Evolutionary conservation across 495 filamentous ascomycete species (phyloP), one percentile per base, ranked within the genome.

Genomic region (Pseudomonodictys pantanalensis): DNA sequence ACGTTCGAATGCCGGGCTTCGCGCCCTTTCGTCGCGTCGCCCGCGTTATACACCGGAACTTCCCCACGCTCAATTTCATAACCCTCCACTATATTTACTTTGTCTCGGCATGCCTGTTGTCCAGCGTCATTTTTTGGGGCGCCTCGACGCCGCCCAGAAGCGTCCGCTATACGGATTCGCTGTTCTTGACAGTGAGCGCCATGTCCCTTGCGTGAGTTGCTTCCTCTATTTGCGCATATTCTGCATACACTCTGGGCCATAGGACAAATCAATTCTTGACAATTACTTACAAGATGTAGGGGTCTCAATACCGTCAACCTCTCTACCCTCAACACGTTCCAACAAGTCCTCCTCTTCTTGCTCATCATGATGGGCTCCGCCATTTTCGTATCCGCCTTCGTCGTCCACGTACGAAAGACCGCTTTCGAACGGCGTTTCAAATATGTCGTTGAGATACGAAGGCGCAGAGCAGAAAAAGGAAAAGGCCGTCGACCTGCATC

Each of bases 21-120:
- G 49, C 23, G 17, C 69, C 54, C 26, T 53, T 73, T 33, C 53
- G 52, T 22, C 52, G 46, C 24, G 56, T 65, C 22, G 38, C 63
- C 10, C 69, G 69, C 20, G 28, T 52, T 28, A 3, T 72, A 12
- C 49, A 54, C 18, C 58, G 57, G 28, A 47, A 58, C 15, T 44
- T 84, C 17, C 83, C 85, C 8, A 78, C 80, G 0, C 71, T 85
- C 52, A 91, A 92, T 69, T 95, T 91, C 72, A 85, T 92, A 68
- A 89, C 85, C 0, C 66, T 91, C 29, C 84, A 88, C 68, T 87
- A 92, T 79, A 72, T 78, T 56, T 95, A 95, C 72, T 95, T 95
- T 71, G 79, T 91, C 62, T 52, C 73, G 3, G 80, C 83, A 22
- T 83, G 78, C 38, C 65, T 92, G n/a, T 51, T 88, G 32, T 75